Evolutionary conservation across 345 rosid species (phyloP), one percentile per base, ranked within the genome.

Genomic region (Euphorbia pulcherrima): DNA sequence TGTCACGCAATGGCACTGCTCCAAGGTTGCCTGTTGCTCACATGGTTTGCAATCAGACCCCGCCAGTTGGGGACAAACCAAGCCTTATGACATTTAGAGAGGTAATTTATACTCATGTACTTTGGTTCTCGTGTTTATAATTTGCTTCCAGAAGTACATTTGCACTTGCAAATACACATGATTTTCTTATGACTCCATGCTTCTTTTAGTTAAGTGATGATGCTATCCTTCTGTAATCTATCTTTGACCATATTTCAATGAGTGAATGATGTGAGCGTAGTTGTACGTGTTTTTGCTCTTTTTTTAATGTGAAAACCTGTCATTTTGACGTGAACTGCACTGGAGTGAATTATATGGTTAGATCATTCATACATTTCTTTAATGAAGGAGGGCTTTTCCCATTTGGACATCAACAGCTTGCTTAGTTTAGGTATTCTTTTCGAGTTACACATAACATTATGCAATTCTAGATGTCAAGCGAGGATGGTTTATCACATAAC

Each of bases 1-100:
- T 88, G 78, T 83, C 93, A 62, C 77, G 58, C 46, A 83, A 80
- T 71, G 88, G 87, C 56, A 69, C 72, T 54, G 18, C 73, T 2
- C 64, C 82, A 1, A 84, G 93, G 82, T 84, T 88, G 56, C 93
- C 90, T 62, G 77, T 92, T 72, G 97, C 98, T 18, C 96, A 90
- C 79, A 88, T 92, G 95, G 97, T 90, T 51, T 92, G 98, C 82
- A 92, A 92, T 81, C 98, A 90, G 80, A 88, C 90, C 70, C 97
- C 98, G 27, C 98, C 96, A 37, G 88, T 92, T 11, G 96, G 98
- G 60, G 81, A 75, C 76, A 92, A 88, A 77, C 98, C 98, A 50
- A 92, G 98, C 76, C 92, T 92, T 44, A 90, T 92, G 97, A 92
- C 96, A 66, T 90, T 92, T 75, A 82, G 83, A n/a, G 97, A 92